Evolutionary conservation across 2,329 filamentous ascomycete species (phyloP).

Genomic region (Conoideocrella luteorostrata): DNA sequence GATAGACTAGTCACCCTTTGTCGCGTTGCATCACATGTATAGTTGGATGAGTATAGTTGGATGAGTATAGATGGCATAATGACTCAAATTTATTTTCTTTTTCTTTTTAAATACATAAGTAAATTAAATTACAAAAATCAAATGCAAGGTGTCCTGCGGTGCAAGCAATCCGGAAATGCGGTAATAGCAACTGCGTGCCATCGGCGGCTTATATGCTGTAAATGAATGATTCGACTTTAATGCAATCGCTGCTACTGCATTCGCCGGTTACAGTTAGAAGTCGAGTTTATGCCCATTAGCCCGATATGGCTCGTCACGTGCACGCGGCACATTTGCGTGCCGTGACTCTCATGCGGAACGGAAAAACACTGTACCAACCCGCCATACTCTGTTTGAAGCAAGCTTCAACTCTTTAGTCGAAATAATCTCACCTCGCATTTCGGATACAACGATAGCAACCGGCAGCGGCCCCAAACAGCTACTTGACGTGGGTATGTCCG

Average conservation of each 20-base stretch:
- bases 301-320: too few relatives aligned
- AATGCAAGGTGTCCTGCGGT: too few relatives aligned
- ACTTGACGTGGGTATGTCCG: constrained; percentile 22
- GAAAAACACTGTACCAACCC: constrained; percentile 14
- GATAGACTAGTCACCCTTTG: too few relatives aligned
- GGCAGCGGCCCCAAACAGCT: not conserved
- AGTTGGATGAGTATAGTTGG: too few relatives aligned
- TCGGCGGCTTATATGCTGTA: not conserved
- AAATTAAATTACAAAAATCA: too few relatives aligned
- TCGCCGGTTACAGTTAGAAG: not conserved
- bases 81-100: too few relatives aligned
- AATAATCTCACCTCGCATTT: constrained; percentile 27
- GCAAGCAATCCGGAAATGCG: too few relatives aligned
- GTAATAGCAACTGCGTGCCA: not conserved
- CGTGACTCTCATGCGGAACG: too few relatives aligned
- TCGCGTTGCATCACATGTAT: too few relatives aligned
- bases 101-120: too few relatives aligned
- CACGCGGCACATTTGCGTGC: too few relatives aligned
- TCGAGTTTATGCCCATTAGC: not conserved
- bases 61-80: too few relatives aligned
- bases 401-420: constrained; percentile 28
- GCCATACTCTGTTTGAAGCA: constrained; percentile 23
- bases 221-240: constrained; percentile 2
- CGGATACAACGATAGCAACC: constrained; percentile 35
- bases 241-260: constrained; percentile 2